Evolutionary conservation across 2,329 filamentous ascomycete genomes (phyloP).

Genomic region (Fusarium lateritium): DNA sequence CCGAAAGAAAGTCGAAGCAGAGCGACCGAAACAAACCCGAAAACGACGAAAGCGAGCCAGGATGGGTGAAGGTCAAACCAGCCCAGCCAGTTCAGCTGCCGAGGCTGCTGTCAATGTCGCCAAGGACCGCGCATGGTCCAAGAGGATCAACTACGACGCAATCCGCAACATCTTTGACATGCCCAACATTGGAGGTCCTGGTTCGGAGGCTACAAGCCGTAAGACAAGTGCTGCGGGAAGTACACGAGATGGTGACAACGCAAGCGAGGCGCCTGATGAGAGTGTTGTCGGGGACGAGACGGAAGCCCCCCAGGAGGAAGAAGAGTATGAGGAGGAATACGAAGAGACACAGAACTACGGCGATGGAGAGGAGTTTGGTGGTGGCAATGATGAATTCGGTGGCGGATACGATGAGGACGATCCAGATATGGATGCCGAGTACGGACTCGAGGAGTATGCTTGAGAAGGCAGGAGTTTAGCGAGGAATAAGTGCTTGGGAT

Average conservation of each 20-base stretch:
- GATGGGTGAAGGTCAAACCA: conserved; percentile 76
- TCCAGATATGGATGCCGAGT: conserved; percentile 56
- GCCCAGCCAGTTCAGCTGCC: conserved; percentile 75
- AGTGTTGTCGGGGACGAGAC: conserved; percentile 55
- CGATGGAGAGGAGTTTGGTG: conserved; percentile 54
- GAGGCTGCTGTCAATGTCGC: conserved; percentile 79
- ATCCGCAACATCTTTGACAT: conserved; percentile 71
- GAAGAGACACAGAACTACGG: conserved; percentile 55
- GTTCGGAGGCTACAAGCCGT: conserved; percentile 66
- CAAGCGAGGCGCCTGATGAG: conserved; percentile 54
- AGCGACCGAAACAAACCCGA: conserved; percentile 69
- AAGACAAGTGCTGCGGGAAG: conserved; percentile 58
- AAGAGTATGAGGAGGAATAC: conserved; percentile 55
- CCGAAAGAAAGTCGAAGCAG: conserved; percentile 75
- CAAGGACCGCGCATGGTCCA: conserved; percentile 77
- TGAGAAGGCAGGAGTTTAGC: neutral
- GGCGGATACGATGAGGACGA: conserved; percentile 57
- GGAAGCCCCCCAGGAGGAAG: conserved; percentile 52
- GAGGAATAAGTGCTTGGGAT: conserved; percentile 1
- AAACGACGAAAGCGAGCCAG: conserved; percentile 69
- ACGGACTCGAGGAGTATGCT: conserved; percentile 53
- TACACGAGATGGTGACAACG: conserved; percentile 55
- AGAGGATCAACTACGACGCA: conserved; percentile 81
- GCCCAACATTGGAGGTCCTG: conserved; percentile 60
- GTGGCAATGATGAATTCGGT: conserved; percentile 49